Base-by-base conservation (phyloP, 1,284 basidiomycete species). In the Leccinum variabile region DNA sequence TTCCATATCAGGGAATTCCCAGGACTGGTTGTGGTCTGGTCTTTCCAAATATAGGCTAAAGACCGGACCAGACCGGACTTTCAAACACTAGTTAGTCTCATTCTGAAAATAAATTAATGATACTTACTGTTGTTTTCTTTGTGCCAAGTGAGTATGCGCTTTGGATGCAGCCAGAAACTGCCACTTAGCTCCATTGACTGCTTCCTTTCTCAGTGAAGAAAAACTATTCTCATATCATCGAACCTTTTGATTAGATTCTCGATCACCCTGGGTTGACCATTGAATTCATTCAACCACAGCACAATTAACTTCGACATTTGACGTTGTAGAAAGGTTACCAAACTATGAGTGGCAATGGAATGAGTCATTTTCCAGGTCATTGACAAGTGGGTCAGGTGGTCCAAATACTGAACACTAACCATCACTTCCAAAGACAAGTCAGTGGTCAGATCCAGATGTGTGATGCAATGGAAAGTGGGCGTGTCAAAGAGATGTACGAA, bases 121-220 rank as follows among this genome's bases (percentile, higher is more conserved):
- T n/a, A 30, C 60, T 54, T 54, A 60, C 57, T 54, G 32, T 60
- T 60, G 39, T 61, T 61, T 16, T 54, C 16, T 32, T 53, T 5
- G 16, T 5, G 10, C 39, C 60, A 52, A 16, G 37, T 3, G 7
- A 59, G n/a, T 55, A 59, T 37, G 10, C 4, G 10, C 16, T 55
- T 25, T 30, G 25, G 35, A 54, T 32, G 52, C 22, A 30, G n/a
- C 52, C 30, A 54, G 30, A 54, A 54, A 14, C 52, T 32, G 13
- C 52, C 52, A 5, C 28, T 30, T 9, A 39, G 8, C 52, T 54
- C 33, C 50, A 46, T 30, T 1, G n/a, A 30, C 52, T 49, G 28
- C 10, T 33, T 39, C 37, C 28, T 59, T 9, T 18, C 57, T 25
- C 11, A 33, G 13, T 1, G 4, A 11, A 61, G 52, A 33, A 62